Evolutionary conservation across 495 filamentous ascomycete genomes (phyloP), one percentile per base, ranked within the genome.

Genomic region (Oleoguttula mirabilis): DNA sequence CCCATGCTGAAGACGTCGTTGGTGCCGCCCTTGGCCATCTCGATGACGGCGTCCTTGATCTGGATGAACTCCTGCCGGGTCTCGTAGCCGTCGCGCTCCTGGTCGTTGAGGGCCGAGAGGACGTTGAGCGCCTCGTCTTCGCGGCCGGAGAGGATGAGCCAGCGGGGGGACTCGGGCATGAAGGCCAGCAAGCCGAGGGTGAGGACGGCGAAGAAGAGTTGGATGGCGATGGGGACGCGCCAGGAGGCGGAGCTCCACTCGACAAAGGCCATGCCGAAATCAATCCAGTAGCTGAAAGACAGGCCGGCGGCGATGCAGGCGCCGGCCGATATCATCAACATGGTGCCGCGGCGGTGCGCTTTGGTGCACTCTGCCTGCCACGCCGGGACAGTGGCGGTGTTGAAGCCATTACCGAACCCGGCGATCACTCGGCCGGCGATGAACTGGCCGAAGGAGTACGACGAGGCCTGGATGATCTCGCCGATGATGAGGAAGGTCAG

Each of bases 361-460:
- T 78, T 81, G 35, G 77, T 79, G 38, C 77, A 83, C 57, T 88
- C 82, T 1, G 80, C 81, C 51, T 85, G 82, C 79, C 80, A 88
- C 0, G 77, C 80, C 0, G 82, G 82, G 10, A 84, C 74, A 0
- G 75, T 80, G 0, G 75, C 72, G 2, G 77, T 76, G 49, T 77
- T 77, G 56, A 80, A 69, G 32, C 73, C 43, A 46, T 39, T 72
- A 43, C 74, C 74, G 62, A 61, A 51, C 42, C 30, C 80, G 2
- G 80, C 80, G 24, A 85, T 66, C 23, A 83, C 58, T 25, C 80
- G 66, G 6, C 75, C 80, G 12, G 75, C 57, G 32, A 83, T 77
- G 36, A 82, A 70, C 24, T 84, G 80, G 3, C 68, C 67, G 21
- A 81, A 56, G 0, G 58, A 58, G 43, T 66, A 78, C 12, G 43